Conservation (phyloP, 176 grass and related monocot genomes). For the Poa pratensis region DNA sequence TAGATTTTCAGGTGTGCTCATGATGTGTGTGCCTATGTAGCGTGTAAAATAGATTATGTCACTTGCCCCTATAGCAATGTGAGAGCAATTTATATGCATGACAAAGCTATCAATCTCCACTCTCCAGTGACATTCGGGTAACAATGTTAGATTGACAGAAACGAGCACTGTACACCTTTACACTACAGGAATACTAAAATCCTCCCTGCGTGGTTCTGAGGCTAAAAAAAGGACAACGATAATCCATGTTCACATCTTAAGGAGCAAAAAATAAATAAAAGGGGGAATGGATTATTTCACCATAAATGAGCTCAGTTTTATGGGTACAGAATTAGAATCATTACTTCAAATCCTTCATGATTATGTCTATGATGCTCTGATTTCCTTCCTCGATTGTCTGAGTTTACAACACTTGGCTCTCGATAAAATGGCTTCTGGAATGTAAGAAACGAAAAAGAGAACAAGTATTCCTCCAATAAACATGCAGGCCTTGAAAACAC, state of each 20-base stretch:
- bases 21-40: constrained; percentile 42
- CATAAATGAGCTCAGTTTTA: not conserved
- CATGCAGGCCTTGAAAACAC: not conserved
- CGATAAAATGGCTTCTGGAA: not conserved
- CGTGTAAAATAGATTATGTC: constrained; percentile 43
- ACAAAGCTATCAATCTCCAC: not conserved
- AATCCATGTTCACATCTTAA: not conserved
- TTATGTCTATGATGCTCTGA: not conserved
- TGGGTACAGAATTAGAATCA: not conserved
- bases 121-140: not conserved
- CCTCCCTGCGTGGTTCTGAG: not conserved
- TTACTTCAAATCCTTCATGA: not conserved
- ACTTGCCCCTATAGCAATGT: constrained; percentile 28
- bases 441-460: not conserved
- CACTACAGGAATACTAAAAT: not conserved
- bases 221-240: not conserved
- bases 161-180: not conserved
- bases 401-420: not conserved
- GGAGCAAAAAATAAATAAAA: not conserved
- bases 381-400: not conserved
- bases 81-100: constrained; percentile 7
- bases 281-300: not conserved
- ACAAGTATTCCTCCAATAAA: not conserved
- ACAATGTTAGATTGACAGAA: constrained; percentile 9
- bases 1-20: constrained; percentile 20